Base-by-base conservation (phyloP, 345 rosid species). In the Aquilaria malaccensis region DNA sequence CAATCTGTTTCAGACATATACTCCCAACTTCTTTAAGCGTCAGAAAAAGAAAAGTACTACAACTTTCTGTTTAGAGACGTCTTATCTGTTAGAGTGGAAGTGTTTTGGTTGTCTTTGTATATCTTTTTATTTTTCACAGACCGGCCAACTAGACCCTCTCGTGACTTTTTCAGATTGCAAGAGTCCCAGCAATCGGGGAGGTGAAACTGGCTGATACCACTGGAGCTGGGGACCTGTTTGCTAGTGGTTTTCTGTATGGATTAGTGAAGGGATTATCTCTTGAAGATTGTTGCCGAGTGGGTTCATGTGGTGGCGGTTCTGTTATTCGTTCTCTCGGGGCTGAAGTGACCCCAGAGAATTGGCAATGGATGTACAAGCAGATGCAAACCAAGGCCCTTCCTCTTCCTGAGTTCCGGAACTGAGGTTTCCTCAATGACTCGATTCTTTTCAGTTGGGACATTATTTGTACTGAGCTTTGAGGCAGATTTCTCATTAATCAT, bases 141-240 rank as follows among this genome's bases (percentile, higher is more conserved):
- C 22, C 22, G 22, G 22, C 22, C 22, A 22, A 22, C 22, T 22
- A 22, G 22, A 22, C 22, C 22, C 22, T 4, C 47, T 51, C 49
- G 30, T 33, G n/a, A 7, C 37, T 56, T 10, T 68, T 33, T 46
- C 88, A 90, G 97, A 74, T 75, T 22, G 92, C 79, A 45, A 80
- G 84, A 58, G 75, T 90, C 62, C 69, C 84, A 13, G 95, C 97
- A 51, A 82, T 80, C 53, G 88, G 85, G 45, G 88, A 75, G 72
- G 54, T 82, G 15, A 72, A 72, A 45, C 90, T 87, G 48, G 70
- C 68, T 22, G 97, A 90, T 70, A 90, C 97, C 29, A 90, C 97
- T 0, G 97, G 97, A 72, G 97, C 95, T 1, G 95, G 95, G 33
- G 97, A 90, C 75, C 77, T 90, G 49, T 87, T 90, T 71, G 87